A percentile compares a stretch with the other conserved stretches of the same genome.
These are phyloP conservation scores for Eutrema heterophyllum DNA, from an alignment of 345 rosid genomes.

Conservation along the genomic window DNA sequence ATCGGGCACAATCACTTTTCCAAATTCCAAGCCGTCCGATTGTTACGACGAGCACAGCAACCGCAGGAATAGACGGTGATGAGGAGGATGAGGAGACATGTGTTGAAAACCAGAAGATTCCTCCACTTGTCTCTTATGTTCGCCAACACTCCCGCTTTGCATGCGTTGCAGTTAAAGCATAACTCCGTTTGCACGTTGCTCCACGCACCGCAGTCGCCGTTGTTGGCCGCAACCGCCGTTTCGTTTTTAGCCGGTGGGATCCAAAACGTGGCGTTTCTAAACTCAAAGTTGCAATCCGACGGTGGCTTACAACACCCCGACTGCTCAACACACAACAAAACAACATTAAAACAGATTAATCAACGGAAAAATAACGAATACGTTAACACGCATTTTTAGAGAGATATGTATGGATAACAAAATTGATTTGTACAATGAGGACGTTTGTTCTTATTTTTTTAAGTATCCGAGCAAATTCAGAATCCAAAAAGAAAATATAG, in stretches of 20 bases:
- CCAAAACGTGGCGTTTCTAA: constrained; percentile 38
- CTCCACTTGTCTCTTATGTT: constrained; percentile 45
- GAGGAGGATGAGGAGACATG: constrained; percentile 25
- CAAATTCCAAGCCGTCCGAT: constrained; percentile 8
- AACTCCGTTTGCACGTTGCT: constrained; percentile 40
- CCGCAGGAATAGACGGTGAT: constrained; percentile 30
- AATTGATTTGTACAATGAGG: no score
- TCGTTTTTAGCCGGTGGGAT: constrained; percentile 27
- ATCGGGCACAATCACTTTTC: constrained; percentile 9
- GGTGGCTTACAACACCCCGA: constrained; percentile 83
- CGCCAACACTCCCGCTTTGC: constrained; percentile 52
- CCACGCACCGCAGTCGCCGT: constrained; percentile 48
- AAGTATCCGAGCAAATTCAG: no score
- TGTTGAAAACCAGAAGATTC: constrained; percentile 30
- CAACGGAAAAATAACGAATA: neutral
- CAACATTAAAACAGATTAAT: neutral
- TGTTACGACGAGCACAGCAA: constrained; percentile 40
- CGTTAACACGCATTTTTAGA: no score
- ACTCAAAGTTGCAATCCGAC: constrained; percentile 41
- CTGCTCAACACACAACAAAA: constrained; percentile 25
- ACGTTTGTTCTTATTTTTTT: no score
- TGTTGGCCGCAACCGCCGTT: neutral
- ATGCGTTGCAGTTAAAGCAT: constrained; percentile 57
- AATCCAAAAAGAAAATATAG: no score
- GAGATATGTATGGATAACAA: no score